Conservation (phyloP, 768 basidiomycete genomes). For the Boletus sp. region DNA sequence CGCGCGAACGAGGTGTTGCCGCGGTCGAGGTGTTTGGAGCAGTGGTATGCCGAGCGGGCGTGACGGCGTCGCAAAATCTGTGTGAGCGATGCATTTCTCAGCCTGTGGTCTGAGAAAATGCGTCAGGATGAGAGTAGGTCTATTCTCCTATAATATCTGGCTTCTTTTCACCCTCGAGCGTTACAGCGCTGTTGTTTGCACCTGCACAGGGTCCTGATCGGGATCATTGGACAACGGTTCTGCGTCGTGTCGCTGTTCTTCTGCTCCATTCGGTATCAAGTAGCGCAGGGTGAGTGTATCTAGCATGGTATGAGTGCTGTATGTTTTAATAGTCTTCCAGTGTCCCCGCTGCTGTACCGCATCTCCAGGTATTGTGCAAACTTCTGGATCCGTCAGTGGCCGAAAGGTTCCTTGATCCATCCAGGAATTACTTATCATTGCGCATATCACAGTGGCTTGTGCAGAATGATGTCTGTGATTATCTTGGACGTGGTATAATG, state of each 20-base stretch:
- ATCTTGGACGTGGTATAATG: slow-evolving; percentile 18
- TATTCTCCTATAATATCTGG: neutral
- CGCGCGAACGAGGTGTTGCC: slow-evolving; percentile 27
- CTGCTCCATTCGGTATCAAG: slow-evolving; percentile 53
- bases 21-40: slow-evolving; percentile 23
- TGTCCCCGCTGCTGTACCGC: slow-evolving; percentile 41
- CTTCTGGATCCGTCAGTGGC: slow-evolving; percentile 37
- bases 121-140: slow-evolving; percentile 21
- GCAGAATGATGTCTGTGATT: slow-evolving; percentile 43
- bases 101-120: slow-evolving; percentile 31
- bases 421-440: slow-evolving; percentile 32
- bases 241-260: slow-evolving; percentile 47
- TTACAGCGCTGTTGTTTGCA: slow-evolving; percentile 40
- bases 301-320: neutral
- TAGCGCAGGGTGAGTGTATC: slow-evolving; percentile 46
- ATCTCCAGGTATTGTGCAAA: slow-evolving; percentile 51
- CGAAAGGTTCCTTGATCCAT: slow-evolving; percentile 20
- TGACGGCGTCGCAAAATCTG: neutral
- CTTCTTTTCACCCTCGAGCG: slow-evolving; percentile 3
- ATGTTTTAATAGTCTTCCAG: slow-evolving; percentile 33
- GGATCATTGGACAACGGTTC: slow-evolving; percentile 60
- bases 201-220: slow-evolving; percentile 38
- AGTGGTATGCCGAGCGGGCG: slow-evolving; percentile 9
- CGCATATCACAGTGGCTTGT: slow-evolving; percentile 47
- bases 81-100: slow-evolving; percentile 13